Evolutionary conservation across 306 rosid species (phyloP).

Genomic region (Erythrophleum fordii): DNA sequence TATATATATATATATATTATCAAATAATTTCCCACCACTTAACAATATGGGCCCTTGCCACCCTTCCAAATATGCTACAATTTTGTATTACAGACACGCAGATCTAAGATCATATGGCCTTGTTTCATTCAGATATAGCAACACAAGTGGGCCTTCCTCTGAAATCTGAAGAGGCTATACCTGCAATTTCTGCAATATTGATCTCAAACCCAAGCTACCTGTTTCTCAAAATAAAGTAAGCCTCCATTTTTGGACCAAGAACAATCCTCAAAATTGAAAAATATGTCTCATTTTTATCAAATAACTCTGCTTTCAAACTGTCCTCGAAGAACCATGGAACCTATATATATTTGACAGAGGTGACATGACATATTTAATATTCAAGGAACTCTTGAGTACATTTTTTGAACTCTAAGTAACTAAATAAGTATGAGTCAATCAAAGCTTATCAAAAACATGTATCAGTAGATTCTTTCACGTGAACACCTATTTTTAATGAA

Average conservation of each 20-base stretch:
- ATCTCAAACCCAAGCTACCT: neutral
- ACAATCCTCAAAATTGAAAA: neutral
- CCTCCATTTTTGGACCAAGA: neutral
- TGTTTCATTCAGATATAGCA: neutral
- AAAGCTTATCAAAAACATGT: too few relatives aligned
- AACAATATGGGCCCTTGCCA: neutral
- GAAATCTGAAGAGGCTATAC: neutral
- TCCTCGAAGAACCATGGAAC: neutral
- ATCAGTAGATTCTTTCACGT: too few relatives aligned
- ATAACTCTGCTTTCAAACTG: neutral
- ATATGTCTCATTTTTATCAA: neutral
- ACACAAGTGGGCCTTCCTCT: neutral
- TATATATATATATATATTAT: too few relatives aligned
- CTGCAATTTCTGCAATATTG: neutral
- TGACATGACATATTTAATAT: too few relatives aligned
- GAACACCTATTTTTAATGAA: too few relatives aligned
- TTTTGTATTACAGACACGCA: neutral
- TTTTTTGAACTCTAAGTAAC: too few relatives aligned
- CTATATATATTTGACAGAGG: too few relatives aligned
- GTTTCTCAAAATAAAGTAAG: neutral
- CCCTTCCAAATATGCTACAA: neutral
- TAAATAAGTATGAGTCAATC: too few relatives aligned
- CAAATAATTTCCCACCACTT: neutral
- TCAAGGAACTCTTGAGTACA: too few relatives aligned
- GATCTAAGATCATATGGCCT: neutral